Evolutionary conservation across 2,329 filamentous ascomycete genomes (phyloP).

Genomic region (Arthrinium phaeospermum): DNA sequence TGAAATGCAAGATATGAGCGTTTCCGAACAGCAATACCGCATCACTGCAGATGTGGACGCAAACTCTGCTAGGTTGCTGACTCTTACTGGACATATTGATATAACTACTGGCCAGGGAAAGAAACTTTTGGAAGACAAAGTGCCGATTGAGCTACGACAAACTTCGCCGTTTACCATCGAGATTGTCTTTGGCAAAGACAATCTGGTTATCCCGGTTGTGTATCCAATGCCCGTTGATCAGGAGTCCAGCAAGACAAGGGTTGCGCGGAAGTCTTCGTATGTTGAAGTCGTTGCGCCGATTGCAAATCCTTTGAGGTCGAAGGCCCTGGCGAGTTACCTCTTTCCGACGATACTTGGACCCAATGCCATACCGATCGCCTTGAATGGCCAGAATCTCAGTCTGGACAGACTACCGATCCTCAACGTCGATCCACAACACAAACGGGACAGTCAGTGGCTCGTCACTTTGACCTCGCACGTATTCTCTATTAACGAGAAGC

Average conservation of each 20-base stretch:
- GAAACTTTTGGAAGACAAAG: slow-evolving; percentile 44
- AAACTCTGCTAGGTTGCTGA: slow-evolving; percentile 36
- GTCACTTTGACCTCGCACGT: slow-evolving; percentile 44
- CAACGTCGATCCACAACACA: slow-evolving; percentile 40
- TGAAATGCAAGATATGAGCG: neutral
- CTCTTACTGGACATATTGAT: slow-evolving; percentile 47
- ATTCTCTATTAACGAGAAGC: slow-evolving; percentile 50
- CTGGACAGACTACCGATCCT: slow-evolving; percentile 52
- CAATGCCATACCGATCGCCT: slow-evolving; percentile 39
- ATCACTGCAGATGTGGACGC: slow-evolving; percentile 40
- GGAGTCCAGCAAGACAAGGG: slow-evolving; percentile 42
- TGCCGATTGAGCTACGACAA: slow-evolving; percentile 44
- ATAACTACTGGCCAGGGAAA: slow-evolving; percentile 43
- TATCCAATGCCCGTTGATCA: slow-evolving; percentile 49
- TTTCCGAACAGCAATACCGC: slow-evolving; percentile 20
- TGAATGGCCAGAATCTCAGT: slow-evolving; percentile 49
- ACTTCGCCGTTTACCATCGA: slow-evolving; percentile 47
- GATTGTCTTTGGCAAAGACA: slow-evolving; percentile 43
- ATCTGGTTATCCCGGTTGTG: slow-evolving; percentile 39
- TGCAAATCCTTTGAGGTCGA: slow-evolving; percentile 33
- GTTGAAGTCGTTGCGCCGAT: slow-evolving; percentile 49
- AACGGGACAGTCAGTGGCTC: slow-evolving; percentile 45
- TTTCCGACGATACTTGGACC: slow-evolving; percentile 41
- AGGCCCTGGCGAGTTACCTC: slow-evolving; percentile 40
- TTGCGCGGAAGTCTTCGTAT: slow-evolving; percentile 51